Percentiles rank a stretch among this genome's conserved stretches.
phyloP scores from a whole-genome alignment of 2,329 filamentous ascomycete genomes.

The Pestalotiopsis sp. region DNA sequence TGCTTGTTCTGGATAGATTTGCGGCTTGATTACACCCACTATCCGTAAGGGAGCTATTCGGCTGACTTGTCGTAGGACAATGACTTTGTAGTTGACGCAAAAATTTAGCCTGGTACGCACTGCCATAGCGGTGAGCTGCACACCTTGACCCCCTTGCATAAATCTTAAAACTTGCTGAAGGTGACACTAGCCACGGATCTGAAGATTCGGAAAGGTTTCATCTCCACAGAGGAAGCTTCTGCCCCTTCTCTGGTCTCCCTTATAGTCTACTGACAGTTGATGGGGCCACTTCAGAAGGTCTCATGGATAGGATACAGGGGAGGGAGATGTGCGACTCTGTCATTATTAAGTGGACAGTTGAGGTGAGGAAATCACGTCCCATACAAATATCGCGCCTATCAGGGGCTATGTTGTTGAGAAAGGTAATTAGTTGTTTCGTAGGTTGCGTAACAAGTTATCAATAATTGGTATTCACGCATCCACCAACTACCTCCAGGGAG shows the following conservation, averaged over 20 bases:
- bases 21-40: background rate
- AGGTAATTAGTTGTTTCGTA: too few relatives aligned
- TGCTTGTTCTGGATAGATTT: background rate
- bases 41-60: background rate
- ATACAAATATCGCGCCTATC: too few relatives aligned
- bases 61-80: background rate
- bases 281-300: background rate
- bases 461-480: too few relatives aligned
- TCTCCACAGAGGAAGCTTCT: background rate
- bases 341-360: background rate
- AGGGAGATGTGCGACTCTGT: background rate
- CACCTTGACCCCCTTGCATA: background rate
- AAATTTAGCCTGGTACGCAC: background rate
- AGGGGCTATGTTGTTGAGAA: too few relatives aligned
- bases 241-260: background rate
- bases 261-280: background rate
- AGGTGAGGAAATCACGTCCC: too few relatives aligned
- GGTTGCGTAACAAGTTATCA: too few relatives aligned
- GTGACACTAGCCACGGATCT: background rate
- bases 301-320: background rate
- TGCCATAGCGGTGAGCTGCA: background rate
- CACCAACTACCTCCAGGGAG: too few relatives aligned
- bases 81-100: background rate
- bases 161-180: background rate
- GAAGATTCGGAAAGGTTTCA: background rate